Evolutionary conservation across 1,139 yeast genomes (phyloP).

Genomic region (Candida gigantensis): DNA sequence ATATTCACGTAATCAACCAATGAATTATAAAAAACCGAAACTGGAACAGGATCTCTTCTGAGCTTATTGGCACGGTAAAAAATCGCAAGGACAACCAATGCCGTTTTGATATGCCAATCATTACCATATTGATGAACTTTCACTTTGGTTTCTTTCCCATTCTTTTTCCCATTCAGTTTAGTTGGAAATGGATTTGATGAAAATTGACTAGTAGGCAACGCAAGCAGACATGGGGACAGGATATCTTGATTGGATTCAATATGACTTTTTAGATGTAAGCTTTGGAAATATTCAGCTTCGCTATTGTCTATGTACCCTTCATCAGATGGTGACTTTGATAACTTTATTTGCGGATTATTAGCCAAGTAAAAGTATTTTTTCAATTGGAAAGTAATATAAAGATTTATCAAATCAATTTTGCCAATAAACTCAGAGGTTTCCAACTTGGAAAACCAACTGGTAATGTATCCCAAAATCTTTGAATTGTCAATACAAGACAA

Average conservation of each 20-base stretch:
- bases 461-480: constrained; percentile 43
- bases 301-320: constrained; percentile 6
- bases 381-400: constrained; percentile 65
- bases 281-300: constrained; percentile 23
- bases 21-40: constrained; percentile 70
- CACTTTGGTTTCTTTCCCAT: constrained; percentile 43
- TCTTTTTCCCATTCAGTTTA: constrained; percentile 17
- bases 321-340: constrained; percentile 16
- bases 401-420: constrained; percentile 58
- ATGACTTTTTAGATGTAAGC: constrained; percentile 13
- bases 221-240: constrained; percentile 7
- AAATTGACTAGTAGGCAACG: constrained; percentile 12
- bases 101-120: constrained; percentile 80
- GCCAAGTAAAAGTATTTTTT: constrained; percentile 40
- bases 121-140: constrained; percentile 65
- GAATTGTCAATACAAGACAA: constrained; percentile 52
- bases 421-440: constrained; percentile 38
- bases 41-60: constrained; percentile 40
- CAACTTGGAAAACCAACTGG: constrained; percentile 59
- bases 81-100: constrained; percentile 57
- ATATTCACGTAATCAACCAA: constrained; percentile 79
- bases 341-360: constrained; percentile 30
- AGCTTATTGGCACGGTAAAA: constrained; percentile 55
- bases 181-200: constrained; percentile 12
- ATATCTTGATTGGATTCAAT: constrained; percentile 17